A percentile compares a stretch with the other conserved stretches of the same genome.
phyloP scores from a whole-genome alignment of 768 basidiomycete species.

The Piloderma croceum region DNA sequence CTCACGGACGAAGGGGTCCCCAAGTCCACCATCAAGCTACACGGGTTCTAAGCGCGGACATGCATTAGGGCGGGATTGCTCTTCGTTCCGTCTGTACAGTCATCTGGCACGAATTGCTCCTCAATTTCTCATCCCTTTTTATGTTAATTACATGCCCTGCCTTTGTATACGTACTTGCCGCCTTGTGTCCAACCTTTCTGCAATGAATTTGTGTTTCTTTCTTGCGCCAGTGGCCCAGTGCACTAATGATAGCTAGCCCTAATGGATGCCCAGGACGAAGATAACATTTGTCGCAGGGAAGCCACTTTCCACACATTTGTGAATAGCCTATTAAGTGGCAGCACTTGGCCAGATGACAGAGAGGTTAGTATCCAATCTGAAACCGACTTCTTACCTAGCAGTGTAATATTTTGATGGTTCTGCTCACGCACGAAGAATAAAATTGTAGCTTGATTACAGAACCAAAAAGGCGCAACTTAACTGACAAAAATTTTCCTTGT shows the following conservation, averaged over 20 bases:
- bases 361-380: no score
- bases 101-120: slow-evolving; percentile 13
- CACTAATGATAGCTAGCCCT: no score
- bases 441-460: no score
- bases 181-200: slow-evolving; percentile 6
- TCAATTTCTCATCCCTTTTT: slow-evolving; percentile 17
- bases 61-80: slow-evolving; percentile 3
- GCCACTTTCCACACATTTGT: no score
- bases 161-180: slow-evolving; percentile 12
- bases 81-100: slow-evolving; percentile 7
- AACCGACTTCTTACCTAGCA: no score
- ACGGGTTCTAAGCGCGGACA: slow-evolving; percentile 63
- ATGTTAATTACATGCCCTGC: slow-evolving; percentile 21
- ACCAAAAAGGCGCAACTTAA: slow-evolving; percentile 10
- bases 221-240: background rate
- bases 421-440: background rate
- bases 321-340: no score
- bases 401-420: no score
- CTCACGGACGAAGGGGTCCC: slow-evolving; percentile 78
- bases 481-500: slow-evolving; percentile 8
- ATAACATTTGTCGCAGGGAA: no score
- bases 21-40: slow-evolving; percentile 75
- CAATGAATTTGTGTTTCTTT: slow-evolving; percentile 1
- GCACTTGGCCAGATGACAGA: no score
- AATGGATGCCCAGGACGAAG: no score